Evolutionary conservation across 2,329 filamentous ascomycete genomes (phyloP), one percentile per base, ranked within the genome.

Genomic region (Aspergillus sp.): DNA sequence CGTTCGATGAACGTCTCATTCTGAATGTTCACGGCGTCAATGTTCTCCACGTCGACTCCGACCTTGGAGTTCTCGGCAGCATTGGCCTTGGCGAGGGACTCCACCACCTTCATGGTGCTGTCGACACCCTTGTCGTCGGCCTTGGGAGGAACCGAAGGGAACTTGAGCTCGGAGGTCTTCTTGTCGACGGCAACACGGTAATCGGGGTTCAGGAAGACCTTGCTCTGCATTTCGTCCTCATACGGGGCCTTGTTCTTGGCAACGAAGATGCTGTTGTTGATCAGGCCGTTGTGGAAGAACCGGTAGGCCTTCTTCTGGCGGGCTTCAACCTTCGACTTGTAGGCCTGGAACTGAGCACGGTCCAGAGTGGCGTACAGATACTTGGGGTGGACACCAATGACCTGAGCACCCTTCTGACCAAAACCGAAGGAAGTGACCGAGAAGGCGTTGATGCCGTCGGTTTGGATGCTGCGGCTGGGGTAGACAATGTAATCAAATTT

Each of bases 401-500:
- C 93, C 75, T 99, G 95, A 21, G 94, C 90, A 69, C 94, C 94
- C 85, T 99, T 99, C 76, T 99, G 94, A 63, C 94, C 94, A 80
- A 99, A 99, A 75, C 94, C 94, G 73, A 99, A 99, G 0, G 95
- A 99, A 5, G 95, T 99, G 59, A 99, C 91, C 1, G 91, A 96
- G 83, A 99, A 97, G 13, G 94, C 95, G 79, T 97, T 99, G 81
- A 99, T 82, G 58, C 94, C 94, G 67, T 99, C 94, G 6, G 94
- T 99, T 79, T 99, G 94, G 64, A 99, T 92, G 73, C 86, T 89
- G 65, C 89, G 89, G 76, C 89, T 96, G 44, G 94, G 94, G 76
- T 97, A 99, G 59, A 97, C 90, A 63, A 99, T 96, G 78, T 96
- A 89, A 72, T 99, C 94, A 64, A 94, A 99, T 72, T 97, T 84